Evolutionary conservation across 2,329 filamentous ascomycete species (phyloP).

Genomic region (Seiridium unicorne): DNA sequence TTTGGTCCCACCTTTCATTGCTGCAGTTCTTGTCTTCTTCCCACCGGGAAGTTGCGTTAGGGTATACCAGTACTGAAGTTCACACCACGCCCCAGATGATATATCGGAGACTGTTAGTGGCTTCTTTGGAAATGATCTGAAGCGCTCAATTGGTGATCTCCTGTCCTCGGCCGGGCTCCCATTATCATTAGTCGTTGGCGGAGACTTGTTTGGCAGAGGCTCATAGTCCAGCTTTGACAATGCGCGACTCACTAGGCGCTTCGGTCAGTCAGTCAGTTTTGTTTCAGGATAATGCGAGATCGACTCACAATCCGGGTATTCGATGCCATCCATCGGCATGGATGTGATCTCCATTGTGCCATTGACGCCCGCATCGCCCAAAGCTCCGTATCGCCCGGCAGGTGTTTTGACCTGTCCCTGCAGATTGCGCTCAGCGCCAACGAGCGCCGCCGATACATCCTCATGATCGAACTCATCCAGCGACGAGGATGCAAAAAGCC

Average conservation of each 20-base stretch:
- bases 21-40: slow-evolving; percentile 69
- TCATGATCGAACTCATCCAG: neutral
- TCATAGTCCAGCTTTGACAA: slow-evolving; percentile 24
- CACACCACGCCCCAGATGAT: slow-evolving; percentile 89
- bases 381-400: neutral
- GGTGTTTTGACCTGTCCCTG: slow-evolving; percentile 6
- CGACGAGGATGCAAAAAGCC: neutral
- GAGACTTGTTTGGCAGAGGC: slow-evolving; percentile 14
- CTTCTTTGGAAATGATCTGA: slow-evolving; percentile 74
- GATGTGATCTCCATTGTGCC: neutral
- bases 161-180: slow-evolving; percentile 21
- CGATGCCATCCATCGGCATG: slow-evolving; percentile 26
- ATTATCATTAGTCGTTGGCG: neutral
- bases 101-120: slow-evolving; percentile 86
- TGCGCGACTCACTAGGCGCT: slow-evolving; percentile 61
- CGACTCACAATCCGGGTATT: slow-evolving; percentile 54
- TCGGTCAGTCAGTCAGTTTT: slow-evolving; percentile 56
- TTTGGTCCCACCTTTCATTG: slow-evolving; percentile 79
- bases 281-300: neutral
- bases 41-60: slow-evolving; percentile 71
- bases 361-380: neutral
- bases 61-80: slow-evolving; percentile 89
- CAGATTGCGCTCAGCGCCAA: neutral
- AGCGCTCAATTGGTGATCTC: slow-evolving; percentile 68
- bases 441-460: neutral